Base-by-base conservation (phyloP, 306 rosid species). In the Gastrolobium villosum region DNA sequence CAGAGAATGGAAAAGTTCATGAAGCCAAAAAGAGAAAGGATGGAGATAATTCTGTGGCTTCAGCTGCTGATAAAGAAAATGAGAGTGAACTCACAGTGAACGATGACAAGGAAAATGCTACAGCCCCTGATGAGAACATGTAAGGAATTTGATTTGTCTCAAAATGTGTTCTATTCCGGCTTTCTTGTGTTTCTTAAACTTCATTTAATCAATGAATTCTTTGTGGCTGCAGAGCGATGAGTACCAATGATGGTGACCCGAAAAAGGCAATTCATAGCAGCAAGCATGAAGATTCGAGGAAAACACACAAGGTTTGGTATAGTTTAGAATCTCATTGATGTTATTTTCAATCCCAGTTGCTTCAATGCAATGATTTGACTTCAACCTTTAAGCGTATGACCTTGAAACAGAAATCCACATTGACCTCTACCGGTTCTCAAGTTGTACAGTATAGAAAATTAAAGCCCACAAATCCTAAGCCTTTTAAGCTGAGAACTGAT, bases 401-500 rank as follows among this genome's bases (percentile, higher is more conserved):
- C 68, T 77, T 81, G 75, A 85, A 84, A 69, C 92, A 88, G 87
- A 86, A 79, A 73, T 83, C 79, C 56, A 49, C 82, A 48, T 56
- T 73, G 34, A 79, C 74, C 36, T 55, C 85, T 61, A 26, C 66
- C 72, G 70, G 53, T 70, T 55, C 85, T 86, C 91, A 87, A 77
- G 93, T 82, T 80, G 76, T 87, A 26, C 93, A 95, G 85, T 72
- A 89, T 73, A 87, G 79, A 85, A 91, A 87, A 83, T 88, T 90
- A 77, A 93, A 85, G 92, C 80, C 94, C 15, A 93, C 99, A 68
- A 85, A 93, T 79, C 99, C 99, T 39, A 95, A 89, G 84, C 98
- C 99, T 50, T 93, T 95, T 82, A 91, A 91, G 90, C 85, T 95
- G 78, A 87, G 97, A 95, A 95, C 99, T 64, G 90, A 93, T 88